Percentiles rank a stretch among this genome's conserved stretches.
Conservation (phyloP, 208 protist genomes). For the Balamuthia mandrillaris region DNA sequence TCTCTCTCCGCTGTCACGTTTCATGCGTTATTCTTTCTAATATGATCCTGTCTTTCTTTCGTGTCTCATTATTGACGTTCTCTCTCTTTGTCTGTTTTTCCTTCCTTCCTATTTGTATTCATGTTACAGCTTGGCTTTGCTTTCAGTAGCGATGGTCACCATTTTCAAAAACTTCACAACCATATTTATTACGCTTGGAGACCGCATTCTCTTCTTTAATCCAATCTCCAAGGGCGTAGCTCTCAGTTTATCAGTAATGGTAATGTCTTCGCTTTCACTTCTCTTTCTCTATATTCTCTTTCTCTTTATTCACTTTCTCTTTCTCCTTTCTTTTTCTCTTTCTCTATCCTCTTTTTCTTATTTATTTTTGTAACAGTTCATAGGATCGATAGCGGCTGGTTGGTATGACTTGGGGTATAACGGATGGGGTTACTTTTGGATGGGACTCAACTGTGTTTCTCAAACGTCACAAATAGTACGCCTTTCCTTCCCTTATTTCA, state of each 20-base stretch:
- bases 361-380: too few relatives aligned
- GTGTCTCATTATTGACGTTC: not conserved
- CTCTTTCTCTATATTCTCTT: too few relatives aligned
- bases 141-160: slow-evolving; percentile 21
- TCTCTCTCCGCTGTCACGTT: not conserved
- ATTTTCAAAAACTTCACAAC: slow-evolving; percentile 33
- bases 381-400: not conserved
- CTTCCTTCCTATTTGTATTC: too few relatives aligned
- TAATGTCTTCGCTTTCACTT: too few relatives aligned
- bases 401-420: slow-evolving; percentile 15
- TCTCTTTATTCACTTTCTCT: too few relatives aligned
- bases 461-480: not conserved
- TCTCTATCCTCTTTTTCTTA: too few relatives aligned
- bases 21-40: not conserved
- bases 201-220: slow-evolving; percentile 19
- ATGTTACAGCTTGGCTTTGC: not conserved
- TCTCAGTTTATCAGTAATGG: not conserved
- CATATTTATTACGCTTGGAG: not conserved
- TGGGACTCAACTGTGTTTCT: not conserved
- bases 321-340: too few relatives aligned
- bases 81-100: too few relatives aligned
- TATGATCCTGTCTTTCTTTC: too few relatives aligned
- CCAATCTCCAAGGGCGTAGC: not conserved
- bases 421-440: not conserved
- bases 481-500: not conserved